Evolutionary conservation across 208 protist genomes (phyloP), one percentile per base, ranked within the genome.

Genomic region (Lotmaria passim): DNA sequence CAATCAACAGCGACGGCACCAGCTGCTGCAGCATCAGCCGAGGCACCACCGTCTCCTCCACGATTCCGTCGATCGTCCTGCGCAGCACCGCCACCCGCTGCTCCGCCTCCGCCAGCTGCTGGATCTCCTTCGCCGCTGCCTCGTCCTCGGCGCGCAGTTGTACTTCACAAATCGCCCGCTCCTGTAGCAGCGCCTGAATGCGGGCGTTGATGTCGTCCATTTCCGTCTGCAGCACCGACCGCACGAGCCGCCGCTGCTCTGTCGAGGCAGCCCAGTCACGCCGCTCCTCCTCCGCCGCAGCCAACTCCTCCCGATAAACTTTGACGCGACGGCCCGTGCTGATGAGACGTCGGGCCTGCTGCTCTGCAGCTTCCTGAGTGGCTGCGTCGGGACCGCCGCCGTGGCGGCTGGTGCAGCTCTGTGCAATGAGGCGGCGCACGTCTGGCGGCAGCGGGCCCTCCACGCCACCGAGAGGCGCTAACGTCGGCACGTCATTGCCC

Each of bases 301-400:
- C 71, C 30, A 95, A 73, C 73, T 95, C 90, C 28, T 88, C 87
- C 10, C 87, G 80, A 60, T 95, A 95, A 2, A 95, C 90, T 55
- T 83, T 81, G 21, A 93, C 66, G 23, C 90, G 85, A 5, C 87
- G 85, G 41, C 64, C 83, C 21, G 86, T 92, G 79, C 90, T 95
- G 38, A 95, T 70, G 50, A 95, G 78, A 4, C 87, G 83, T 4
- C 90, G 81, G 0, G 90, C 87, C 47, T 95, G 83, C 26, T 82
- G 77, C 84, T 95, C 90, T 2, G 84, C 84, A 17, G 82, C 70
- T 17, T 91, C 90, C 56, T 46, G 48, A 36, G 39, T 55, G 28
- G 11, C 11, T 28, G 36, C 21, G 56, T 38, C 63, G 12, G 61
- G 58, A 10, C n/a, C n/a, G n/a, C n/a, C n/a, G n/a, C n/a, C n/a